Base-by-base conservation (phyloP, 257 asterid genomes). In the Solanum virginianum region DNA sequence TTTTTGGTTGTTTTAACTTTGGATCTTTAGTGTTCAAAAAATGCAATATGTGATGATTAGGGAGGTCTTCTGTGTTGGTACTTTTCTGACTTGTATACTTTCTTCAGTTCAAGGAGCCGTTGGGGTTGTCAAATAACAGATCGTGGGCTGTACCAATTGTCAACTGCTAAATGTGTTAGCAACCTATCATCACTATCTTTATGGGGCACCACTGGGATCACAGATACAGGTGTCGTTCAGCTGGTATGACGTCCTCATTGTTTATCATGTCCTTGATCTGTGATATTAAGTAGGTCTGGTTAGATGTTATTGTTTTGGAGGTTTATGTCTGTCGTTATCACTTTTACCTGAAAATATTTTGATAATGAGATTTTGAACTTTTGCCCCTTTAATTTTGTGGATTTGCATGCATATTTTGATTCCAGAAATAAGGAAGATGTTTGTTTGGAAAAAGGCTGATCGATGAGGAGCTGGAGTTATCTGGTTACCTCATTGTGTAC, bases 111-210 rank as follows among this genome's bases (percentile, higher is more conserved):
- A 45, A 94, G 95, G 89, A 96, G 97, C 87, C 92, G 97, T 17
- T 93, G 99, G 99, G 97, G 98, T 66, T 95, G 98, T 91, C 98
- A 91, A 84, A 90, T 96, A 83, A 95, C 98, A 4, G 99, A 96
- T 86, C 85, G 89, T 45, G 99, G 98, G 43, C 89, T 96, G 86
- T 88, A 83, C 86, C 95, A 90, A 80, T 75, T 95, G 65, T 95
- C 98, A 2, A 87, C 63, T 59, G 97, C 98, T 8, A 96, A 92
- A 88, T 95, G 99, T 80, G 89, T 95, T 47, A 81, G 89, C 88
- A 95, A 92, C 57, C 90, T 96, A 75, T 91, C 95, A 82, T 95
- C 95, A 1, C 87, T 95, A 87, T 94, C 99, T 36, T 71, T 96
- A 85, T 94, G 99, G 99, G 97, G 99, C 53, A 90, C 93, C 4